Conservation (phyloP, 192 early-diverging fungal species). For the Martensiomyces pterosporus region DNA sequence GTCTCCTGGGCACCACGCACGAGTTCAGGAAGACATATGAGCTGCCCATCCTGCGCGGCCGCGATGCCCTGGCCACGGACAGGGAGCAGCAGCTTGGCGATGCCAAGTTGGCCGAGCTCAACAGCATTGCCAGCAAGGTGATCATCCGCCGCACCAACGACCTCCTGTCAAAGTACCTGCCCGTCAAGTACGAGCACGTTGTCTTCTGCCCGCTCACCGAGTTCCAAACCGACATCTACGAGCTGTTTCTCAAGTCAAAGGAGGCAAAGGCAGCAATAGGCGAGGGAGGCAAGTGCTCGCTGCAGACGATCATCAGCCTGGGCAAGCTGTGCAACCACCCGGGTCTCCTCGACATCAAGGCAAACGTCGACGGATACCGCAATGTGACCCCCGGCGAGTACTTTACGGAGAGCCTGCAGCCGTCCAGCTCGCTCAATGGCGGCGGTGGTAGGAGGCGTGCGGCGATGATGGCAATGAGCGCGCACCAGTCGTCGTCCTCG, state of each 20-base stretch:
- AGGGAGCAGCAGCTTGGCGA: conserved; percentile 75
- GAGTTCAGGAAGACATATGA: conserved; percentile 95
- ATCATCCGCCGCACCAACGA: conserved; percentile 98
- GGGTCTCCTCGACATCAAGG: conserved; percentile 68
- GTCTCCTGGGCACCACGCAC: conserved; percentile 75
- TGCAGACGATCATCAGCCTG: conserved; percentile 85
- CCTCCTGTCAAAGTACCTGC: conserved; percentile 94
- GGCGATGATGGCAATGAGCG: conserved; percentile 5
- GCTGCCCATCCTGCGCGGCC: conserved; percentile 87
- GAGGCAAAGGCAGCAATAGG: conserved; percentile 53
- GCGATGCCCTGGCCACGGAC: conserved; percentile 85
- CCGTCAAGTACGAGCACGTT: conserved; percentile 96
- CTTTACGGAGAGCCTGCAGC: conserved; percentile 27
- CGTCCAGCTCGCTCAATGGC: not conserved
- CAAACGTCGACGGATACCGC: conserved; percentile 59
- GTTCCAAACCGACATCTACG: conserved; percentile 78
- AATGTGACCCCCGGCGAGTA: conserved; percentile 55
- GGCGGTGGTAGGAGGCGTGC: conserved; percentile 6
- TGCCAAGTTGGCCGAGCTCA: conserved; percentile 79
- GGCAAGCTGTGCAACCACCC: conserved; percentile 99
- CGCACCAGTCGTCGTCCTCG: not conserved
- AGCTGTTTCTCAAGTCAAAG: conserved; percentile 71
- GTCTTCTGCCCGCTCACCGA: conserved; percentile 87
- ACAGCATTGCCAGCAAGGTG: conserved; percentile 84
- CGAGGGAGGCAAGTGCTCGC: conserved; percentile 74